Evolutionary conservation across 2,329 filamentous ascomycete genomes (phyloP).

Genomic region (Trichoderma pleuroti): DNA sequence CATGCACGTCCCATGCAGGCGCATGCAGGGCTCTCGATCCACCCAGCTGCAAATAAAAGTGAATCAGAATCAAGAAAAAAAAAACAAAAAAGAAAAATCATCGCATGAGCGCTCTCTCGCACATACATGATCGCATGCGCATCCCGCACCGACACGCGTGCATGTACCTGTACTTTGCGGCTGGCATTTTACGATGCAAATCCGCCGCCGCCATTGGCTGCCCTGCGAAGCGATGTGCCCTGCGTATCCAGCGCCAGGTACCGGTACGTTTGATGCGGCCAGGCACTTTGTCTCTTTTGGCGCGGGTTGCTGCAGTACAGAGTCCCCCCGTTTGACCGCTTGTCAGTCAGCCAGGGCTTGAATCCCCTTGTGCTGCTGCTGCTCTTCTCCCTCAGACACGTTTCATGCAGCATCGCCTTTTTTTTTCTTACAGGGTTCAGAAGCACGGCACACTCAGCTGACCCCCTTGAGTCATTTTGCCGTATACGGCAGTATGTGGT

Average conservation of each 20-base stretch:
- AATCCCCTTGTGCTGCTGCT: background rate
- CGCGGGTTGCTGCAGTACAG: background rate
- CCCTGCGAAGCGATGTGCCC: background rate
- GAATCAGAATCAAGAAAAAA: conserved; percentile 4
- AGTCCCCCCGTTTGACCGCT: background rate
- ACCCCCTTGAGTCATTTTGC: conserved; percentile 1
- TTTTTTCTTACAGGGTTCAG: background rate
- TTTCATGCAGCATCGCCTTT: background rate
- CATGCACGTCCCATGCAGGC: background rate
- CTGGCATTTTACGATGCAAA: background rate
- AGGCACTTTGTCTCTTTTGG: background rate
- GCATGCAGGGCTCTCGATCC: conserved; percentile 12
- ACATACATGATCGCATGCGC: background rate
- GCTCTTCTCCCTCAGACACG: background rate
- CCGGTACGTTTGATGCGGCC: background rate
- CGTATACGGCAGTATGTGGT: background rate
- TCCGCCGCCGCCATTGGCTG: background rate
- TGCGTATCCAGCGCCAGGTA: background rate
- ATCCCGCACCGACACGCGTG: background rate
- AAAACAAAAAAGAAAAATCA: background rate
- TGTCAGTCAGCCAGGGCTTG: background rate
- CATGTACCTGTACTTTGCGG: background rate
- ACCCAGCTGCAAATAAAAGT: conserved; percentile 3
- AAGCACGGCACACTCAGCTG: background rate
- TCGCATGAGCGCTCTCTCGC: background rate